These are phyloP conservation scores for Serpula lacrymans DNA, from an alignment of 768 basidiomycete species.

Conservation along the genomic window DNA sequence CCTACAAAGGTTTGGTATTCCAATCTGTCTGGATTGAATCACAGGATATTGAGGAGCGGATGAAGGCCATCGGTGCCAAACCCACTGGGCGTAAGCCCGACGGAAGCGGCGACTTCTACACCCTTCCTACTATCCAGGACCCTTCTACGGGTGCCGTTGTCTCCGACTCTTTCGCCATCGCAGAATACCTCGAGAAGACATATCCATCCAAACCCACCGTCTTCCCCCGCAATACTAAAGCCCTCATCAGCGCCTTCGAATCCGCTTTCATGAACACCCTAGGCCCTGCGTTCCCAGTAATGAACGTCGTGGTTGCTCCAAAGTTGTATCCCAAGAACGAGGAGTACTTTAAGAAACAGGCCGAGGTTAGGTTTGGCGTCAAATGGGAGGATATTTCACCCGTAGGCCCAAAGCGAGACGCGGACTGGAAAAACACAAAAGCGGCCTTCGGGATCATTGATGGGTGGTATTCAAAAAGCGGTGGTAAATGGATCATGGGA, in stretches of 20 bases:
- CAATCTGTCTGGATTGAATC: conserved; percentile 32
- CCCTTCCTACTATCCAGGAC: conserved; percentile 32
- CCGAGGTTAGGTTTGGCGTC: conserved; percentile 29
- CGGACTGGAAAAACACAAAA: conserved; percentile 36
- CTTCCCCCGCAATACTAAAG: conserved; percentile 19
- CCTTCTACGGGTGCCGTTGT: conserved; percentile 23
- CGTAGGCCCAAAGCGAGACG: conserved; percentile 28
- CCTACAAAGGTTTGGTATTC: conserved; percentile 32
- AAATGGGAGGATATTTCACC: conserved; percentile 39
- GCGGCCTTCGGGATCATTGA: conserved; percentile 21
- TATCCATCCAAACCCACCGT: conserved; percentile 31
- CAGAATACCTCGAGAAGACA: conserved; percentile 32
- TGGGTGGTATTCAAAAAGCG: conserved; percentile 17
- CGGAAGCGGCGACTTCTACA: conserved; percentile 22
- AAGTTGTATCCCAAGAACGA: too few species aligned
- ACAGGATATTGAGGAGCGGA: conserved; percentile 24
- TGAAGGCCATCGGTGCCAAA: conserved; percentile 23
- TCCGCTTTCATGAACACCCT: background rate
- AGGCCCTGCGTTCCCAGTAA: too few species aligned
- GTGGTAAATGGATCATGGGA: conserved; percentile 36
- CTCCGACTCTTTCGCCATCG: conserved; percentile 29
- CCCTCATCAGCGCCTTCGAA: conserved; percentile 21
- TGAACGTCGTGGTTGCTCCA: too few species aligned
- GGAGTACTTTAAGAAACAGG: conserved; percentile 1
- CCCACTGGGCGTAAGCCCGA: conserved; percentile 12